Conservation (phyloP, 164 flowering plant species). For the Tinospora cordifolia region DNA sequence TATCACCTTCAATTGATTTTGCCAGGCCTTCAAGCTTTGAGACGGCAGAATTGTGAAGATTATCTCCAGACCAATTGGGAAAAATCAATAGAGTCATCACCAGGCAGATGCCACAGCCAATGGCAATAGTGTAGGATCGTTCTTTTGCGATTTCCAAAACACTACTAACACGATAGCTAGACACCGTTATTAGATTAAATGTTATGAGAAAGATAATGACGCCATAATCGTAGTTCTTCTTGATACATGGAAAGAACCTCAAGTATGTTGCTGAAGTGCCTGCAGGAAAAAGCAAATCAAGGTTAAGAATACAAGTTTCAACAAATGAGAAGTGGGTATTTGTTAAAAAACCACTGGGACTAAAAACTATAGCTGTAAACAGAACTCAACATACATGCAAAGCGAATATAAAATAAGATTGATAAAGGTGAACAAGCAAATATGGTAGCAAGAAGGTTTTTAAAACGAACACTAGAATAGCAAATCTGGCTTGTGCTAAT, state of each 20-base stretch:
- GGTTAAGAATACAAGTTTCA: too few relatives aligned
- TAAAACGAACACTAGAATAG: too few relatives aligned
- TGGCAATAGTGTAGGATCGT: conserved; percentile 64
- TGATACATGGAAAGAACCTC: conserved; percentile 70
- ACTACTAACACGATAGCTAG: conserved; percentile 61
- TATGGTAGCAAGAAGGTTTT: too few relatives aligned
- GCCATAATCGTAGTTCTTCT: conserved; percentile 87
- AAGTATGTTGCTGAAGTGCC: conserved; percentile 44
- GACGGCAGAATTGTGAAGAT: conserved; percentile 62
- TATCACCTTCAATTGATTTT: conserved; percentile 63
- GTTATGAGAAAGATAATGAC: conserved; percentile 81
- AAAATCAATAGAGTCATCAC: conserved; percentile 69
- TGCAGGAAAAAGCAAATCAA: conserved; percentile 4
- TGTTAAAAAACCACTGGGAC: too few relatives aligned
- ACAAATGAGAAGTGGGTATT: too few relatives aligned
- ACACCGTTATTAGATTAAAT: conserved; percentile 72
- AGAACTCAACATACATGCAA: too few relatives aligned
- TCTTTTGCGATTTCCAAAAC: conserved; percentile 61
- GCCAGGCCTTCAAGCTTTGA: conserved; percentile 73
- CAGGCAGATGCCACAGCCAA: conserved; percentile 79
- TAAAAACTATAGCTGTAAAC: too few relatives aligned
- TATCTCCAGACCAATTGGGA: conserved; percentile 86
- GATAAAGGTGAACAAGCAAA: too few relatives aligned
- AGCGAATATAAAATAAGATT: too few relatives aligned
- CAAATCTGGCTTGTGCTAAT: too few relatives aligned